A percentile compares a stretch with the other conserved stretches of the same genome.
These are phyloP conservation scores for Apiospora hydei DNA, from an alignment of 2,329 filamentous ascomycete species.

Conservation along the genomic window DNA sequence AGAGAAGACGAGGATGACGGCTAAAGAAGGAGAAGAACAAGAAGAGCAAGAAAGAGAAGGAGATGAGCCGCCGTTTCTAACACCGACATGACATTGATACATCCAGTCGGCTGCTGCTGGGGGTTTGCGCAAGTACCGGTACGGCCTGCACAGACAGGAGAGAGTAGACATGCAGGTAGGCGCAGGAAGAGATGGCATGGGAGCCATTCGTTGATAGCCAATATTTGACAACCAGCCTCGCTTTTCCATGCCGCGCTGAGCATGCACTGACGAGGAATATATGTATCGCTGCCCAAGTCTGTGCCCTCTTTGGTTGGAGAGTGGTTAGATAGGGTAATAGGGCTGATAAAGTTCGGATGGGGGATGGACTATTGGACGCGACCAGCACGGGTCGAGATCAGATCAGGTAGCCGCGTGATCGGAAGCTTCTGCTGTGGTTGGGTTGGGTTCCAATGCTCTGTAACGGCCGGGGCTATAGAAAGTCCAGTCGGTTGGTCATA, in stretches of 20 bases:
- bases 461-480: background rate
- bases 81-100: conserved; percentile 1
- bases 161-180: background rate
- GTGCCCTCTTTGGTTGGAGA: background rate
- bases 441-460: background rate
- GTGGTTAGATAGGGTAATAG: background rate
- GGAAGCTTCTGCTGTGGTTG: conserved; percentile 8
- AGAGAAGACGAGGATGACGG: background rate
- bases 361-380: background rate
- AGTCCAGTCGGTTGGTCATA: background rate
- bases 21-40: background rate
- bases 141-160: background rate
- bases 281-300: conserved; percentile 20
- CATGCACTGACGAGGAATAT: background rate
- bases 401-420: conserved; percentile 18
- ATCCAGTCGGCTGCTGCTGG: background rate
- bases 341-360: conserved; percentile 20
- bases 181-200: background rate
- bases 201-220: background rate
- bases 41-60: background rate
- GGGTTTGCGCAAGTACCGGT: conserved; percentile 4
- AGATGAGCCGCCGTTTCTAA: background rate
- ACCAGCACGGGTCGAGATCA: conserved; percentile 7
- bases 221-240: conserved; percentile 8
- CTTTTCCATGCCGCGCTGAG: conserved; percentile 19